Base-by-base conservation (phyloP, 1,284 basidiomycete genomes). In the Sutorius eximius region DNA sequence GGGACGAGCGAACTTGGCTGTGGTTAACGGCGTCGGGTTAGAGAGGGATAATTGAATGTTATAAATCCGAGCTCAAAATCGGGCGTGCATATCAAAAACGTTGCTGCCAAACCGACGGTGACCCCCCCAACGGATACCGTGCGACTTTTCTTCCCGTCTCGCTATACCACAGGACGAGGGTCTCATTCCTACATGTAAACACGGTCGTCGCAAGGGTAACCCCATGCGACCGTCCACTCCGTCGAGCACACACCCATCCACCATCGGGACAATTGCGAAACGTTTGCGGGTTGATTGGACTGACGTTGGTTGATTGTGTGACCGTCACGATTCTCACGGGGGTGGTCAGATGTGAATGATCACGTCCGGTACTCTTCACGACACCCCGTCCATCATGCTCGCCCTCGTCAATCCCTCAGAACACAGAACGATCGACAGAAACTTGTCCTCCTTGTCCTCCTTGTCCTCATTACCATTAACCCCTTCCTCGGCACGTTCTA, bases 391-490 rank as follows among this genome's bases (percentile, higher is more conserved):
- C 62, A 59, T 59, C 56, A 76, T 76, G 75, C 75, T 76, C 56
- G 75, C 75, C 45, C 70, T 76, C 49, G 75, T 75, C 52, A 68
- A 73, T 61, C 73, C 55, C 11, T 53, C 72, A 46, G 63, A 66
- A 50, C 69, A 66, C 50, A 66, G 61, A 52, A 45, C 45, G 1
- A 62, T 66, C 46, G 65, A 67, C 43, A 66, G 69, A 58, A 69
- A 55, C 49, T 49, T 71, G 0, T 27, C 59, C 5, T 52, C 55
- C n/a, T n/a, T 67, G 16, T 51, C 68, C 9, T 36, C 67, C 18
- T 10, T 63, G 5, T 55, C 61, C 47, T 42, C 62, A 20, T 45
- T 60, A 0, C 38, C 59, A n/a, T 44, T 27, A 5, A 27, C 63
- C 11, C 53, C 70, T n/a, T 57, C 64, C 20, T 57, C 64, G 12